Percentiles rank a stretch among this genome's conserved stretches.
Conservation (phyloP, 805 yeast genomes). For the Kodamaea leandrae region DNA sequence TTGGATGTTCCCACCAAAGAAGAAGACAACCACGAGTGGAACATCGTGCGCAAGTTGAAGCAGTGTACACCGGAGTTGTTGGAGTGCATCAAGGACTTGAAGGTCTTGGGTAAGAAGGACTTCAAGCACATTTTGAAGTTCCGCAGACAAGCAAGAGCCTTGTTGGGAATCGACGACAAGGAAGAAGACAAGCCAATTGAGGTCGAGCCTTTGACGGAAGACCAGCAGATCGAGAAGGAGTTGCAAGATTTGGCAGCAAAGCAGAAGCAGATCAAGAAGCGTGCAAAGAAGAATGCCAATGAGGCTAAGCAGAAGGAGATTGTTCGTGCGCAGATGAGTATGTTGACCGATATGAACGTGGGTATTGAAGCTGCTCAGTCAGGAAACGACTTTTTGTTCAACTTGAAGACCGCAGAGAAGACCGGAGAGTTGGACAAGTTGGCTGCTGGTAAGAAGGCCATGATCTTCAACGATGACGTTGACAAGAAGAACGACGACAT, state of each 20-base stretch:
- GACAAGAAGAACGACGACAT: constrained; percentile 59
- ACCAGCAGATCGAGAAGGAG: constrained; percentile 85
- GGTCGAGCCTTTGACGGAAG: constrained; percentile 76
- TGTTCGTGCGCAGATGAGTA: constrained; percentile 89
- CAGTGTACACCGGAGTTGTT: constrained; percentile 76
- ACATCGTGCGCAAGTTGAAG: constrained; percentile 64
- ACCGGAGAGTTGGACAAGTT: constrained; percentile 76
- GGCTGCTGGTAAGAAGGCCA: constrained; percentile 69
- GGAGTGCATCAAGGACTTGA: constrained; percentile 85
- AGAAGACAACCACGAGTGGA: constrained; percentile 63
- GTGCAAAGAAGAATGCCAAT: constrained; percentile 80
- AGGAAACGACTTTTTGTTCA: constrained; percentile 79
- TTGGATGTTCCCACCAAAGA: constrained; percentile 53
- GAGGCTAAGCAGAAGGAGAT: constrained; percentile 86
- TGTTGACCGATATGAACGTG: constrained; percentile 88
- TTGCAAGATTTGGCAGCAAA: constrained; percentile 68
- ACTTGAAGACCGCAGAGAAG: constrained; percentile 79
- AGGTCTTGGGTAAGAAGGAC: constrained; percentile 92
- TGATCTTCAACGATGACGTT: constrained; percentile 53
- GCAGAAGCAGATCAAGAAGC: constrained; percentile 64
- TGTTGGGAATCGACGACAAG: constrained; percentile 62
- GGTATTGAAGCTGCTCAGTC: constrained; percentile 88
- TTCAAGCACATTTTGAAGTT: constrained; percentile 82
- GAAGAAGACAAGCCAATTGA: constrained; percentile 57
- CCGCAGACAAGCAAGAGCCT: constrained; percentile 81